Evolutionary conservation across 2,329 filamentous ascomycete species (phyloP), one percentile per base, ranked within the genome.

Genomic region (Colletotrichum orbiculare): DNA sequence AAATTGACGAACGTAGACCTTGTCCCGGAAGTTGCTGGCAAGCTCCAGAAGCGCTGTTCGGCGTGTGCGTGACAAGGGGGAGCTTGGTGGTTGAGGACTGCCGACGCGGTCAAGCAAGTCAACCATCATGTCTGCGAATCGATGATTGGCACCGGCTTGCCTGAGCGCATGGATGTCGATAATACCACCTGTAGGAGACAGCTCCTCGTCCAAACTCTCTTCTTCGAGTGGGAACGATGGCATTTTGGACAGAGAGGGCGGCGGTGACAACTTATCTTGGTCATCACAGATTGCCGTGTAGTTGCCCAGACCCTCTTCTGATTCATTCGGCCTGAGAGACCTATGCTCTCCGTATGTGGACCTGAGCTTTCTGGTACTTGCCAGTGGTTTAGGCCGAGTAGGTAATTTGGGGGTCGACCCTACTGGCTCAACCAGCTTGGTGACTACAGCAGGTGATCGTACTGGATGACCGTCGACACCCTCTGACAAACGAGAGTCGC

Each of bases 1-100:
- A 71, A 97, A 94, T 67, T 91, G 89, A 15, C 83, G 82, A 35
- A 87, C 80, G 70, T 92, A 94, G 1, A 81, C 81, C 70, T 89
- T 88, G 54, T 89, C 81, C 53, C 85, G 83, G 46, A 90, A 79
- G 70, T 87, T 88, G 48, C 83, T 81, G 2, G 84, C 84, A 46
- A 91, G 74, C 67, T 91, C 88, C 5, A 90, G 76, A 46, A 91
- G 76, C 1, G 86, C 87, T 56, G 84, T 83, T 57, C 88, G 81
- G 67, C 88, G 80, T 71, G 86, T 79, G 0, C 86, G 86, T 4
- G 80, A 79, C 7, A 82, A 74, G 41, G 81, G 79, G 13, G 73
- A 70, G 35, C 75, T 77, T 0, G 86, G 85, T 12, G 72, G 70
- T 34, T 76, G 77, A 0, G 87, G 86, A 6, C 71, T 74, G 42